Base-by-base conservation (phyloP, 1,139 yeast genomes). In the Lodderomyces jiufengensis region DNA sequence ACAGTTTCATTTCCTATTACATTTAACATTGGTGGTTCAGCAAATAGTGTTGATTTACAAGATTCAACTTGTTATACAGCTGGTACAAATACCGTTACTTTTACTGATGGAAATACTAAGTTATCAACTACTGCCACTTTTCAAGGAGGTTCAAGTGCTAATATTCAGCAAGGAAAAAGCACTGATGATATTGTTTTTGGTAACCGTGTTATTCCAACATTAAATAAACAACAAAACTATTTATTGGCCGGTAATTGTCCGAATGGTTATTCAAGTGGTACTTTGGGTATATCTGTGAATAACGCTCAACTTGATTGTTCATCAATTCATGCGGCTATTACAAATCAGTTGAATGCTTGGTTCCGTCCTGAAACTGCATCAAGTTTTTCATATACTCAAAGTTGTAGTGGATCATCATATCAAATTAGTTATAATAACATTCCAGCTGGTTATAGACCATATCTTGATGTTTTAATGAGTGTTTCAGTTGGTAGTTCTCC, bases 371-470 rank as follows among this genome's bases (percentile, higher is more conserved):
- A 38, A 22, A 29, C 24, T 7, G 36, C 40, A 2, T 31, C 33
- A 5, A 5, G 24, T 5, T 33, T 46, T 9, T 33, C 38, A 1
- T 41, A 27, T 25, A 35, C 52, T 1, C 39, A 40, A 9, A 14
- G 45, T 1, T 59, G 64, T 48, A 29, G 47, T n/a, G 9, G 46
- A 1, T 27, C 32, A 5, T 33, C 41, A 0, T 45, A 42, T 31
- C 27, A 34, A 1, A 41, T 56, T 3, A 33, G 35, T 7, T 61
- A 52, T 40, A 13, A 28, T 1, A 51, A 52, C 36, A 34, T 61
- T 24, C 63, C 65, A 3, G 55, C 61, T 2, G 66, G 66, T 1
- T 57, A 48, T 39, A 45, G 63, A 20, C 61, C 61, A 9, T 61
- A 48, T 39, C 41, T 62, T 26, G 55, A 49, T 39, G 47, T 33